phyloP scores from a whole-genome alignment of 192 early-diverging fungal species.

The Cetraspora pellucida region DNA sequence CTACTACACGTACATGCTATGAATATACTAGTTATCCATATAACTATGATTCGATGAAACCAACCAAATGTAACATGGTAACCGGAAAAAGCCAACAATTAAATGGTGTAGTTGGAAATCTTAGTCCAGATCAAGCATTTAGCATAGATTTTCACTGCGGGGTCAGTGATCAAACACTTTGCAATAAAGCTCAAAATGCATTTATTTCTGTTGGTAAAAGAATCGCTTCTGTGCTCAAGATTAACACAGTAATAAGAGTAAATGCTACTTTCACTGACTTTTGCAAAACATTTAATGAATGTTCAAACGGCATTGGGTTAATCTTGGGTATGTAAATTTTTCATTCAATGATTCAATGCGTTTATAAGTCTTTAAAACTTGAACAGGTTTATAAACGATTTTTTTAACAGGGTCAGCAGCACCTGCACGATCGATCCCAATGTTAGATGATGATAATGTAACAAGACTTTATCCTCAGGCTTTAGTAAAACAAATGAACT shows the following conservation, averaged over 20 bases:
- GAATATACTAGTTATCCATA: neutral
- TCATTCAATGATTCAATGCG: neutral
- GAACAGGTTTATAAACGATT: neutral
- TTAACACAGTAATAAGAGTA: neutral
- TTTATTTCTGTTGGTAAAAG: neutral
- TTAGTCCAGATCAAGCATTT: neutral
- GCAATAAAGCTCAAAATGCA: neutral
- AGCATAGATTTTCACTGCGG: neutral
- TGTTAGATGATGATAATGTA: neutral
- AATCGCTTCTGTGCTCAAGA: neutral
- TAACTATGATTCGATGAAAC: neutral
- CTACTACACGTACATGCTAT: neutral
- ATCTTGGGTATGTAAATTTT: neutral
- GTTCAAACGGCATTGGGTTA: too few relatives aligned
- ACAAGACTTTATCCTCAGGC: constrained; percentile 19
- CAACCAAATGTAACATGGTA: neutral
- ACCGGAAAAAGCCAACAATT: neutral
- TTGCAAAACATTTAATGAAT: neutral
- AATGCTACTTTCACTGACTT: constrained; percentile 6
- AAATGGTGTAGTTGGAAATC: neutral
- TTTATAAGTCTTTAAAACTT: neutral
- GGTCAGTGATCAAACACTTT: neutral
- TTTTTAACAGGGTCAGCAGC: neutral
- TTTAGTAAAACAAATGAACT: constrained; percentile 11
- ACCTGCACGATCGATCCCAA: neutral